Percentiles rank a stretch among this genome's conserved stretches.
These are phyloP conservation scores for Proliferodiscus dingleyae DNA, from an alignment of 2,329 filamentous ascomycete genomes.

Conservation along the genomic window DNA sequence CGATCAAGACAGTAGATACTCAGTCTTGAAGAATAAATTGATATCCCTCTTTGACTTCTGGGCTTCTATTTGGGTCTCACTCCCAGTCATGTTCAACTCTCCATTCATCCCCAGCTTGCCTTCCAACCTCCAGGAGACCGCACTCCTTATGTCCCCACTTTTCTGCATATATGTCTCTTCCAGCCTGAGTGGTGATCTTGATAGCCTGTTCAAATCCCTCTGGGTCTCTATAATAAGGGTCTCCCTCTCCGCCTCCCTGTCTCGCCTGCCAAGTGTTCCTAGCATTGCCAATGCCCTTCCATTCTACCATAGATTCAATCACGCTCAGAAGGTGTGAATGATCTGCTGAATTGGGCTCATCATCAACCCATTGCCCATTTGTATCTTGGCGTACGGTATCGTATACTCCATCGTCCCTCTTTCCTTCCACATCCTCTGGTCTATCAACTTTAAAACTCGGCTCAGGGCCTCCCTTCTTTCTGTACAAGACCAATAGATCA, in stretches of 20 bases:
- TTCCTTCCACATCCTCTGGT: neutral
- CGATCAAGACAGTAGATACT: no score
- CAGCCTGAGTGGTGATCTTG: constrained; percentile 42
- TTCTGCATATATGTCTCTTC: constrained; percentile 36
- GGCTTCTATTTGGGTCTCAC: neutral
- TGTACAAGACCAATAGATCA: constrained; percentile 42
- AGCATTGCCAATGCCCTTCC: constrained; percentile 29
- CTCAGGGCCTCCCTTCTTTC: constrained; percentile 32
- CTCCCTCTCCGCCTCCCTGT: constrained; percentile 46
- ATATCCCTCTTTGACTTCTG: neutral
- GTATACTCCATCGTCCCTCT: no score
- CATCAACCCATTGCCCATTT: constrained; percentile 17
- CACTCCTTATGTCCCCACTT: constrained; percentile 46
- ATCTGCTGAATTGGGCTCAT: constrained; percentile 23
- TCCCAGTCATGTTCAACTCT: constrained; percentile 40
- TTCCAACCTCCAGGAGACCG: constrained; percentile 34
- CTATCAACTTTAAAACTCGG: neutral
- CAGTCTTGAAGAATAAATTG: neutral
- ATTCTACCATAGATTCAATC: constrained; percentile 29
- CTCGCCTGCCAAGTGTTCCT: constrained; percentile 49
- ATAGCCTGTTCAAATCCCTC: constrained; percentile 42
- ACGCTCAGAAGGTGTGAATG: constrained; percentile 29
- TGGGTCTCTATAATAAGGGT: constrained; percentile 48
- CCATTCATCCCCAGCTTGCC: constrained; percentile 43
- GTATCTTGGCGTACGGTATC: no score